These are phyloP conservation scores for Polyporus tsugae DNA, from an alignment of 1,284 basidiomycete species.

Conservation along the genomic window DNA sequence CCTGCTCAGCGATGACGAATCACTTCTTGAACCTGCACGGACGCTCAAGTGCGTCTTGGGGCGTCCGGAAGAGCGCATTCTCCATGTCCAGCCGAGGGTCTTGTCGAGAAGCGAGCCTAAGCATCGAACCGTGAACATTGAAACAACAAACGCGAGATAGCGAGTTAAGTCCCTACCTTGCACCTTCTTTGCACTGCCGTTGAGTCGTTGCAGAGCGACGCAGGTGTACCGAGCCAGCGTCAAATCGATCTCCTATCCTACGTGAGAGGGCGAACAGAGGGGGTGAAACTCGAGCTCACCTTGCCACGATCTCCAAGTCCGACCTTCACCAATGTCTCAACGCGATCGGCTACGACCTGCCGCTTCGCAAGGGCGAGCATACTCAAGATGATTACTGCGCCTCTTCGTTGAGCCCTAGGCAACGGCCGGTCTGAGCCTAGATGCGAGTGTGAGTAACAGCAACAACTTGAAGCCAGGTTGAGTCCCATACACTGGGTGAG, in stretches of 20 bases:
- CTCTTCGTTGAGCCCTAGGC: constrained; percentile 86
- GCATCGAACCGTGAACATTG: background rate
- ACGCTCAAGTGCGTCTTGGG: constrained; percentile 81
- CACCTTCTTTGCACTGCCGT: constrained; percentile 96
- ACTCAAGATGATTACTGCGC: constrained; percentile 93
- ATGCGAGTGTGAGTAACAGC: background rate
- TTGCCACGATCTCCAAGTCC: constrained; percentile 90
- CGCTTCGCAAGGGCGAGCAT: constrained; percentile 93
- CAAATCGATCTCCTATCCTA: constrained; percentile 75
- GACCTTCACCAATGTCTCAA: constrained; percentile 87
- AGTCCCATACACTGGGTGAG: constrained; percentile 47
- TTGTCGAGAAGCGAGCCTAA: constrained; percentile 89
- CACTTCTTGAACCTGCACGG: constrained; percentile 89
- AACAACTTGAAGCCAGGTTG: background rate
- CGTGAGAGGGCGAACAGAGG: background rate
- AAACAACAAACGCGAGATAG: too few species aligned
- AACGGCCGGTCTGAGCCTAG: constrained; percentile 73
- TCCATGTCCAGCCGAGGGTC: constrained; percentile 89
- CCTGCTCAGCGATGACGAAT: constrained; percentile 97
- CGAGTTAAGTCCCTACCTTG: too few species aligned
- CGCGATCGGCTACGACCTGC: constrained; percentile 86
- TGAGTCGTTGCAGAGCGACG: constrained; percentile 90
- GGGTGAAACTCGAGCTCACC: constrained; percentile 47
- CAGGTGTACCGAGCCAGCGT: constrained; percentile 96
- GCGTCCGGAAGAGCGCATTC: constrained; percentile 84